phyloP scores from a whole-genome alignment of 306 rosid species.

The Malus sieversii region DNA sequence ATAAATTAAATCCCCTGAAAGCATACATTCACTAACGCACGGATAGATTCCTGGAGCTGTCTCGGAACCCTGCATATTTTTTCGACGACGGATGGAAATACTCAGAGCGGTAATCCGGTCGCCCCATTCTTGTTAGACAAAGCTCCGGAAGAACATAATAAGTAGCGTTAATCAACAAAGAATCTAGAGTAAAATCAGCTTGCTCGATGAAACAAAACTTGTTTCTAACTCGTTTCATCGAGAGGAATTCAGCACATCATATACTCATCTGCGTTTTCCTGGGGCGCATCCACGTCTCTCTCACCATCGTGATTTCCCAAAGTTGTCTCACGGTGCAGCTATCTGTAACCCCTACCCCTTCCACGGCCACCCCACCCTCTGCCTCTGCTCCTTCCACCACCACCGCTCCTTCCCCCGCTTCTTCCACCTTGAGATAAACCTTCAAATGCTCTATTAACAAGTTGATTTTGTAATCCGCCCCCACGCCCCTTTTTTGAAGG shows the following conservation, averaged over 20 bases:
- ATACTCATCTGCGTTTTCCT: slow-evolving; percentile 24
- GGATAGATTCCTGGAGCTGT: neutral
- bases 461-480: slow-evolving; percentile 70
- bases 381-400: slow-evolving; percentile 47
- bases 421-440: slow-evolving; percentile 77
- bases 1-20: neutral
- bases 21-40: neutral
- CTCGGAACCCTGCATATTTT: neutral
- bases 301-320: slow-evolving; percentile 2
- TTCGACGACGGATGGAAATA: neutral
- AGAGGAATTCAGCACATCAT: slow-evolving; percentile 39
- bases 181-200: slow-evolving; percentile 21
- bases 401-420: slow-evolving; percentile 31
- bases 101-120: neutral
- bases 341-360: slow-evolving; percentile 63
- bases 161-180: slow-evolving; percentile 7
- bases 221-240: slow-evolving; percentile 32
- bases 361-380: slow-evolving; percentile 74
- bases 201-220: slow-evolving; percentile 36
- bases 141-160: slow-evolving; percentile 6
- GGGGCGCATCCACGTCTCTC: slow-evolving; percentile 9
- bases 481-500: slow-evolving; percentile 74
- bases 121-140: slow-evolving; percentile 6
- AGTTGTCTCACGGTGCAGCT: slow-evolving; percentile 15
- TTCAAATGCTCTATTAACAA: slow-evolving; percentile 77